These are phyloP conservation scores for Ochetophila trinervis DNA, from an alignment of 306 rosid genomes.

Conservation along the genomic window DNA sequence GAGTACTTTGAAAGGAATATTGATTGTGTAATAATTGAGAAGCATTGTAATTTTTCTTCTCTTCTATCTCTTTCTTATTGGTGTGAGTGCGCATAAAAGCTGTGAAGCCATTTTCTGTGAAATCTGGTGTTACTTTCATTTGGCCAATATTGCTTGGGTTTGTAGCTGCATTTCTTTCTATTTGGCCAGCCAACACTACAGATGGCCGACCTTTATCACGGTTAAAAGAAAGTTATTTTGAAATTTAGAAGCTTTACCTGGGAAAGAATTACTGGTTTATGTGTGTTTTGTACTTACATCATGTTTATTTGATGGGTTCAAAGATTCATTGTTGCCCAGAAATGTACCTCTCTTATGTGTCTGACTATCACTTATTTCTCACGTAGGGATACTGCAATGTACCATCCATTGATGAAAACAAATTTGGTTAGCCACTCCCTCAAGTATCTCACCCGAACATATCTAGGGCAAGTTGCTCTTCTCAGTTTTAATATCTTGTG, in stretches of 20 bases:
- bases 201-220: too few species aligned
- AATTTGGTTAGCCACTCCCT: conserved; percentile 76
- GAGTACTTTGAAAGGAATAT: too few species aligned
- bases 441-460: conserved; percentile 76
- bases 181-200: too few species aligned
- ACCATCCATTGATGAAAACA: conserved; percentile 78
- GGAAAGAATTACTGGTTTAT: background rate
- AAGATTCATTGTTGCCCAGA: background rate
- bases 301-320: background rate
- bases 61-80: too few species aligned
- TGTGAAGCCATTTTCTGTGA: too few species aligned
- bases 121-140: too few species aligned
- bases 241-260: background rate
- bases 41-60: too few species aligned
- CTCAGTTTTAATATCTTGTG: background rate
- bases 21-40: too few species aligned
- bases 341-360: conserved; percentile 14
- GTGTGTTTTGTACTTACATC: background rate
- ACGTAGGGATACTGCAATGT: conserved; percentile 80
- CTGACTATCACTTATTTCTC: conserved; percentile 14
- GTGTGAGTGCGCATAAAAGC: too few species aligned
- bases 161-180: too few species aligned
- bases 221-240: too few species aligned
- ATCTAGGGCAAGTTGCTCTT: conserved; percentile 67
- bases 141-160: too few species aligned